Base-by-base conservation (phyloP, 306 rosid genomes). In the Prunus dulcis region DNA sequence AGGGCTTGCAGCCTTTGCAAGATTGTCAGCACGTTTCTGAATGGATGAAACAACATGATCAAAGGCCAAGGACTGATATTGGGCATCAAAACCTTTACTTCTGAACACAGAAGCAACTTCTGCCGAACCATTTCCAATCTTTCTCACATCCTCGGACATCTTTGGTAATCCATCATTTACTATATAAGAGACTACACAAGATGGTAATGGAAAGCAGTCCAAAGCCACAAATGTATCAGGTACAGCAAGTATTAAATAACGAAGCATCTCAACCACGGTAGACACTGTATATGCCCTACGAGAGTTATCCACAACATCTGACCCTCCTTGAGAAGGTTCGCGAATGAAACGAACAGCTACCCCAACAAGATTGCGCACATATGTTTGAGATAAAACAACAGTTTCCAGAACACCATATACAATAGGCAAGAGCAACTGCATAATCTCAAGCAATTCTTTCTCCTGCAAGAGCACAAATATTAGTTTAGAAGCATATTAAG, bases 131-230 rank as follows among this genome's bases (percentile, higher is more conserved):
- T 49, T 72, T 84, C 84, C 88, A 46, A 78, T 71, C 87, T 87
- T 91, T 57, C 86, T 88, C 22, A 72, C 80, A 78, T 82, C 93
- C 69, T 91, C 96, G 49, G 80, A 79, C 68, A 89, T 74, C 82
- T 90, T 92, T 12, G 87, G 76, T 63, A 95, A 82, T 72, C 96
- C 97, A 64, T 92, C 97, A 57, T 83, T 89, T 73, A 79, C 83
- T 41, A 87, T 53, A 83, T 89, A 90, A 45, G 92, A 88, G 78
- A 86, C 84, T 32, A 92, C 90, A 74, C 83, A 87, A 11, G 89
- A 76, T 73, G 97, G 99, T 53, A 92, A 80, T 6, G 99, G 99
- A 84, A 95, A 95, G 87, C 97, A 95, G 86, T 95, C 96, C 86
- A 95, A 78, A 76, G 96, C 89, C 34, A 92, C 99, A 89, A 95